A percentile compares a stretch with the other conserved stretches of the same genome.
Conservation (phyloP, 208 protist genomes). For the Zelonia costaricensis region DNA sequence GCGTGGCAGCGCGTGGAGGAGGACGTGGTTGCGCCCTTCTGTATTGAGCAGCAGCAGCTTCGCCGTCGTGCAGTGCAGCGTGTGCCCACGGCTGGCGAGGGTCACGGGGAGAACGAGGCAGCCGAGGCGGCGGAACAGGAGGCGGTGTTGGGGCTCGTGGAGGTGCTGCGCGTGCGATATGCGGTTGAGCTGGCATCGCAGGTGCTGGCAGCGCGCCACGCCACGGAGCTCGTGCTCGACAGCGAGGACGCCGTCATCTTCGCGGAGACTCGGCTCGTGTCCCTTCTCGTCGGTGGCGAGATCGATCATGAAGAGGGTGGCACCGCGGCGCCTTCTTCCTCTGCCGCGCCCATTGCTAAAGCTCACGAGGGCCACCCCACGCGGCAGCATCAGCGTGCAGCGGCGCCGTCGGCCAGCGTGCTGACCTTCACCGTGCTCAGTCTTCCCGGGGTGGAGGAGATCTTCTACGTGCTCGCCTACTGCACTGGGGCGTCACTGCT, state of each 20-base stretch:
- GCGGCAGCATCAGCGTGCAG: too few species aligned
- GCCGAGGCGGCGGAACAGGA: conserved; percentile 29
- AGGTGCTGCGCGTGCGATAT: conserved; percentile 57
- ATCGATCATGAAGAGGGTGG: neutral
- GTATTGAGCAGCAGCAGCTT: neutral
- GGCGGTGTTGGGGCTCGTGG: conserved; percentile 37
- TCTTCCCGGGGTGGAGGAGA: conserved; percentile 47
- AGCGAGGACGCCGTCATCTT: conserved; percentile 62
- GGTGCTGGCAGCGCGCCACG: conserved; percentile 44
- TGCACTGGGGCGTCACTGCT: conserved; percentile 53
- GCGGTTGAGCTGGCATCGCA: conserved; percentile 61
- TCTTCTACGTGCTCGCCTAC: conserved; percentile 75
- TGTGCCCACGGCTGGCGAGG: too few species aligned
- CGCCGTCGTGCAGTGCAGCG: too few species aligned
- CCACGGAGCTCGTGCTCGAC: conserved; percentile 44
- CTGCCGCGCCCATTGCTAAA: too few species aligned
- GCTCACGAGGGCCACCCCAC: neutral
- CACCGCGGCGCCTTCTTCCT: too few species aligned
- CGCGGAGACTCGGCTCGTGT: conserved; percentile 21
- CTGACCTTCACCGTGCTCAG: conserved; percentile 39
- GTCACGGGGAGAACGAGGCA: conserved; percentile 1
- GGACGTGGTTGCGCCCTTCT: conserved; percentile 13
- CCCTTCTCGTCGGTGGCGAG: conserved; percentile 4
- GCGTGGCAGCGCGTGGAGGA: conserved; percentile 31
- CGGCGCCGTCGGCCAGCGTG: neutral